phyloP scores from a whole-genome alignment of 2,329 filamentous ascomycete species.

The Hirsutella minnesotensis region DNA sequence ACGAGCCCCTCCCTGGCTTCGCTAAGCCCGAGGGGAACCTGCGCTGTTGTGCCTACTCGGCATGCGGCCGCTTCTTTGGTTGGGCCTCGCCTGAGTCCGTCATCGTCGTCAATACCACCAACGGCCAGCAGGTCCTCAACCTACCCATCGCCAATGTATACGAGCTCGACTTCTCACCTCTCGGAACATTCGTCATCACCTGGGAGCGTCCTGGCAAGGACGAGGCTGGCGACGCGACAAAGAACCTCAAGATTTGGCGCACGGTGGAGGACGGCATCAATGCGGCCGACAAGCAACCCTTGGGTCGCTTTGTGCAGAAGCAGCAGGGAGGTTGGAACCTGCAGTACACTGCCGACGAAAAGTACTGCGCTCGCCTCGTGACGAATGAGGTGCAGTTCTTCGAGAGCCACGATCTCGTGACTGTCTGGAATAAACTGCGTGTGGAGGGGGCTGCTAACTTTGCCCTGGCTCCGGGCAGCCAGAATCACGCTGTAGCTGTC shows the following conservation, averaged over 20 bases:
- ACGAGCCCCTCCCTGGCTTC: slow-evolving; percentile 76
- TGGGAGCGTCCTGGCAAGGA: slow-evolving; percentile 94
- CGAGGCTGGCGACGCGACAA: slow-evolving; percentile 81
- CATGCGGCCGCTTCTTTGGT: slow-evolving; percentile 90
- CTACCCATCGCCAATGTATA: slow-evolving; percentile 77
- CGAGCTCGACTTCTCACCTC: slow-evolving; percentile 88
- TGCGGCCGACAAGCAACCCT: slow-evolving; percentile 54
- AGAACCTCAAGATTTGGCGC: slow-evolving; percentile 96
- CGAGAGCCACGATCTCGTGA: slow-evolving; percentile 72
- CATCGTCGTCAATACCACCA: slow-evolving; percentile 69
- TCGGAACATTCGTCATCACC: slow-evolving; percentile 86
- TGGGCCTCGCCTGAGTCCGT: slow-evolving; percentile 87
- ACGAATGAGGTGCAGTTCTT: slow-evolving; percentile 98
- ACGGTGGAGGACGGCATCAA: slow-evolving; percentile 58
- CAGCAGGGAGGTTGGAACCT: slow-evolving; percentile 92
- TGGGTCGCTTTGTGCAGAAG: slow-evolving; percentile 92
- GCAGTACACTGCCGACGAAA: slow-evolving; percentile 90
- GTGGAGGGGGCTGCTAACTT: slow-evolving; percentile 87
- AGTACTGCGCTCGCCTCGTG: slow-evolving; percentile 82
- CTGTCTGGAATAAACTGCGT: slow-evolving; percentile 89
- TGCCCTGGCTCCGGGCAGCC: slow-evolving; percentile 68
- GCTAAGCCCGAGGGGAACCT: slow-evolving; percentile 82
- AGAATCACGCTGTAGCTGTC: slow-evolving; percentile 84
- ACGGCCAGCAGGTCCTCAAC: slow-evolving; percentile 60
- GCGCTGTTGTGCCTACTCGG: slow-evolving; percentile 89